Percentiles rank a stretch among this genome's conserved stretches.
Conservation (phyloP, 768 basidiomycete genomes). For the Tricholoma sp. region DNA sequence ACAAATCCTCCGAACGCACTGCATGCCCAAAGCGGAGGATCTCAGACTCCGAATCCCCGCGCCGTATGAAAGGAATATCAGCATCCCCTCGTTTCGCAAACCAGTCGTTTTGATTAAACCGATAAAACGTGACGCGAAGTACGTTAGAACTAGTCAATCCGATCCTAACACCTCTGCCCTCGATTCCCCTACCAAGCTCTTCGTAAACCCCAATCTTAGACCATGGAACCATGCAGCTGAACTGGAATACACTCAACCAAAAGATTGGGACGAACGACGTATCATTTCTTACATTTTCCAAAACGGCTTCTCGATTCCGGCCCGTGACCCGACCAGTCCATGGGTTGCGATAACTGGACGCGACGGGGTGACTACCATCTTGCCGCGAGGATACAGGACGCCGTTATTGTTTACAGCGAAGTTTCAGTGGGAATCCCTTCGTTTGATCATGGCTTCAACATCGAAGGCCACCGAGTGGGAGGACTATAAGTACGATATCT, state of each 20-base stretch:
- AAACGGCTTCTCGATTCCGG: slow-evolving; percentile 32
- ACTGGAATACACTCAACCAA: slow-evolving; percentile 28
- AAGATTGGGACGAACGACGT: slow-evolving; percentile 27
- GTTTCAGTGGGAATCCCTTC: slow-evolving; percentile 38
- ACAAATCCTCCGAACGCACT: not conserved
- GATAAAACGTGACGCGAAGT: not conserved
- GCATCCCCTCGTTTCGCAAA: not conserved
- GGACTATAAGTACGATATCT: slow-evolving; percentile 35
- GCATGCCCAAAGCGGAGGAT: not conserved
- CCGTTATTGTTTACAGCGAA: slow-evolving; percentile 43
- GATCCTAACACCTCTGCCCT: not conserved
- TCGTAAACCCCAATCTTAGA: not conserved
- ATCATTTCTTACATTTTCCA: slow-evolving; percentile 30
- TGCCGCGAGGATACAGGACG: slow-evolving; percentile 35
- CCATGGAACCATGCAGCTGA: slow-evolving; percentile 36
- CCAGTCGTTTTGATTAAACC: not conserved
- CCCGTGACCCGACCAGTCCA: slow-evolving; percentile 12
- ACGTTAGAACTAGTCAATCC: not conserved
- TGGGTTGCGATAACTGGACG: slow-evolving; percentile 15
- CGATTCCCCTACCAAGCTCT: not conserved
- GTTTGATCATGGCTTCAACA: slow-evolving; percentile 33
- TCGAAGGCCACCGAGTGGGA: slow-evolving; percentile 34
- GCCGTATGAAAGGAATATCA: not conserved
- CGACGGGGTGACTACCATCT: slow-evolving; percentile 14
- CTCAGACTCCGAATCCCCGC: not conserved